phyloP scores from a whole-genome alignment of 345 rosid species.

The Populus nigra region DNA sequence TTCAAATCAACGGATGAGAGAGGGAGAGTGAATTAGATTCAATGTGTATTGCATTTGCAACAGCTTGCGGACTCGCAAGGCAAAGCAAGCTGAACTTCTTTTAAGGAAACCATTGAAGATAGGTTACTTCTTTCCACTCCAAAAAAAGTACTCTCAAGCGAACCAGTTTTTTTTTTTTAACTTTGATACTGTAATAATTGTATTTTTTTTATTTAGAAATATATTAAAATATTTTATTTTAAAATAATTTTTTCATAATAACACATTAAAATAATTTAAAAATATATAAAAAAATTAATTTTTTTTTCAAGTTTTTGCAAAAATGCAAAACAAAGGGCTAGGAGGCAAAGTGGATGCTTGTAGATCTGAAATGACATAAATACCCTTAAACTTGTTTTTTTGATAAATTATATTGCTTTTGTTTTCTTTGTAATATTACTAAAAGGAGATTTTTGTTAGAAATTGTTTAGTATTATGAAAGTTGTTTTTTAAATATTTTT shows the following conservation, averaged over 20 bases:
- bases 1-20: constrained; percentile 13
- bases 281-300: no score
- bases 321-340: no score
- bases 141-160: neutral
- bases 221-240: no score
- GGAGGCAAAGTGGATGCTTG: neutral
- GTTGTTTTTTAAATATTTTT: no score
- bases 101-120: neutral
- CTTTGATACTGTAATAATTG: no score
- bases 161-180: no score
- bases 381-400: neutral
- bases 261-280: no score
- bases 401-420: neutral
- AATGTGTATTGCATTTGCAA: neutral
- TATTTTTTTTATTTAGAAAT: no score
- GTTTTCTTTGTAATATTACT: neutral
- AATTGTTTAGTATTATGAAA: no score
- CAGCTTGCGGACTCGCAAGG: constrained; percentile 24
- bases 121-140: no score
- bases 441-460: neutral
- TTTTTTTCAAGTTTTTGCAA: neutral
- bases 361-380: neutral
- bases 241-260: accelerated
- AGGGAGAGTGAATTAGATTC: neutral
- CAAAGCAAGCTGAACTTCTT: neutral